Conservation (phyloP, 345 rosid genomes). For the Diplotaxis tenuifolia region DNA sequence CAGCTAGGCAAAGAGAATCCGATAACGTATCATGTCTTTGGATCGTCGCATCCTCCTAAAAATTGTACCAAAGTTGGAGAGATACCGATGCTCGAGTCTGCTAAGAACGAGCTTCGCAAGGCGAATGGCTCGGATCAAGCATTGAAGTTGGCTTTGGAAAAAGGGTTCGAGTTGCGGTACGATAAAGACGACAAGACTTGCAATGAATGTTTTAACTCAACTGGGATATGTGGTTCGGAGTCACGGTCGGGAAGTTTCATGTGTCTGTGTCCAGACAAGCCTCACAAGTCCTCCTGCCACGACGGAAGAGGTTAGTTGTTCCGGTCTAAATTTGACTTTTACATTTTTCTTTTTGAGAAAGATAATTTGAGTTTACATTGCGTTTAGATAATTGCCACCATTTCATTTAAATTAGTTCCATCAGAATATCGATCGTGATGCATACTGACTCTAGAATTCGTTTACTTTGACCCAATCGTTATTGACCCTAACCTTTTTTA, state of each 20-base stretch:
- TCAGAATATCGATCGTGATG: not conserved
- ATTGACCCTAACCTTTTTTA: slow-evolving; percentile 16
- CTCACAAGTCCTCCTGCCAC: slow-evolving; percentile 13
- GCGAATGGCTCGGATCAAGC: not conserved
- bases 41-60: accelerated
- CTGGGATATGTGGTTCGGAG: slow-evolving; percentile 58
- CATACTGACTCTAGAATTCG: not conserved
- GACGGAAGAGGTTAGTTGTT: slow-evolving; percentile 13
- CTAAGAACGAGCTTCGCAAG: not conserved
- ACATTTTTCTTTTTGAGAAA: too few species aligned
- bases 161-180: slow-evolving; percentile 38
- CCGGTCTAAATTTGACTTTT: not conserved
- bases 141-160: not conserved
- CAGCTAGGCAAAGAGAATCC: accelerated
- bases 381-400: not conserved
- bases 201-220: not conserved
- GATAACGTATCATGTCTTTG: not conserved
- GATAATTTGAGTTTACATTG: too few species aligned
- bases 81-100: slow-evolving; percentile 16
- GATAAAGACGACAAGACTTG: not conserved
- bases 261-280: slow-evolving; percentile 40
- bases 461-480: slow-evolving; percentile 20
- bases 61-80: not conserved
- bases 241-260: slow-evolving; percentile 1
- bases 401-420: not conserved